Evolutionary conservation across 2,329 filamentous ascomycete species (phyloP), one percentile per base, ranked within the genome.

Genomic region (Thielaviopsis euricoi): DNA sequence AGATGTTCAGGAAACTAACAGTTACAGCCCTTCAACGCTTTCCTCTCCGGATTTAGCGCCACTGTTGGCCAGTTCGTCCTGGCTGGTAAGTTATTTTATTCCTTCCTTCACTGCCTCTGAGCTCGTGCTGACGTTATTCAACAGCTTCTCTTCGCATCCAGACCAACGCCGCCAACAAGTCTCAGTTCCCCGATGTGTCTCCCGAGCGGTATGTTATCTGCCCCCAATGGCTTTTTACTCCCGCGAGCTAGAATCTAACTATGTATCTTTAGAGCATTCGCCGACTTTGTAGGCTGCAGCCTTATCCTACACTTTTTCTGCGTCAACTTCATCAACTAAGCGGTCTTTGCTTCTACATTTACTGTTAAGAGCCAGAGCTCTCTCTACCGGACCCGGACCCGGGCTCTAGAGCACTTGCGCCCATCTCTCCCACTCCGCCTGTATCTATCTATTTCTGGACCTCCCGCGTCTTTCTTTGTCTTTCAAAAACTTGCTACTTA

Each of bases 301-400:
- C 71, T 98, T 70, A 88, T 97, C 69, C 74, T 97, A 70, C 93
- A 98, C 76, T 95, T 97, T 75, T 98, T 98, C 78, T 96, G 90
- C 73, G 83, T 97, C 70, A 98, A 98, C 79, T 98, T 98, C 72
- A 97, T 98, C 76, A 98, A 98, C 79, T 98, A 78, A 63, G 21
- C 22, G 12, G 17, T 43, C 1, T n/a, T 2, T 15, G 33, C 53
- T 21, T 53, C 26, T 15, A 5, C 10, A 10, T 13, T 3, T 15
- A 15, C n/a, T 37, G 21, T 26, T 10, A 3, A 15, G n/a, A 37
- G 52, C 7, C 29, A 26, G 7, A 26, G 7, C 17, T 46, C 40
- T 46, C 19, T n/a, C 12, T 46, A n/a, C n/a, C 21, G 17, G 29
- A 12, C 29, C 29, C 29, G 12, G 29, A 33, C 12, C 12, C 29